A percentile compares a stretch with the other conserved stretches of the same genome.
Conservation (phyloP, 2,329 filamentous ascomycete species). For the Xylaria polymorpha region DNA sequence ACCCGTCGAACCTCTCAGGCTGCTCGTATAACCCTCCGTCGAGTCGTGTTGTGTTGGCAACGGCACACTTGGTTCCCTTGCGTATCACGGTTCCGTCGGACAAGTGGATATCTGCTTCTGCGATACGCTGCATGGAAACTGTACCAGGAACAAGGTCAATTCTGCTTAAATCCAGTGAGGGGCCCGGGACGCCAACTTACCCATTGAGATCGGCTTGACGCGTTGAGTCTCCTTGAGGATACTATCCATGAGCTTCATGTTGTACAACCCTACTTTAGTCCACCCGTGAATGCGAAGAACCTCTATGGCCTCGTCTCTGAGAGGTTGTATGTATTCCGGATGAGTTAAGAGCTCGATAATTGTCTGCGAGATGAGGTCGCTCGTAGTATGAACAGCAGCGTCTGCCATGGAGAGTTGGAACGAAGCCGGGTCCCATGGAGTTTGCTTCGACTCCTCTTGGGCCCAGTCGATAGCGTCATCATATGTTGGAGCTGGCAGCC, state of each 20-base stretch:
- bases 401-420: slow-evolving; percentile 22
- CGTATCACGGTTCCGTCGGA: slow-evolving; percentile 28
- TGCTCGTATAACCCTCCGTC: slow-evolving; percentile 20
- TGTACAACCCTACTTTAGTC: slow-evolving; percentile 18
- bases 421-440: slow-evolving; percentile 12
- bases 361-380: slow-evolving; percentile 19
- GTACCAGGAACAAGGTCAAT: neutral
- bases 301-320: slow-evolving; percentile 17
- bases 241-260: slow-evolving; percentile 33
- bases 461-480: slow-evolving; percentile 32
- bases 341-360: slow-evolving; percentile 21
- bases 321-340: slow-evolving; percentile 21
- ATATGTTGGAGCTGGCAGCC: neutral
- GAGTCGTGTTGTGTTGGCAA: slow-evolving; percentile 17
- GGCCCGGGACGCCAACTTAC: neutral
- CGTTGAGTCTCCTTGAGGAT: slow-evolving; percentile 35
- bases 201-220: slow-evolving; percentile 19
- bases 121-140: slow-evolving; percentile 24
- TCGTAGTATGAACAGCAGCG: slow-evolving; percentile 31
- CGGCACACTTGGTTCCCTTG: slow-evolving; percentile 16
- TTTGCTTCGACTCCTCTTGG: slow-evolving; percentile 8
- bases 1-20: slow-evolving; percentile 29
- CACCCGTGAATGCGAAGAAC: slow-evolving; percentile 25
- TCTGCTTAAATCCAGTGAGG: neutral
- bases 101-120: slow-evolving; percentile 15